Conservation (phyloP, 306 rosid genomes). For the Potentilla sterilis region DNA sequence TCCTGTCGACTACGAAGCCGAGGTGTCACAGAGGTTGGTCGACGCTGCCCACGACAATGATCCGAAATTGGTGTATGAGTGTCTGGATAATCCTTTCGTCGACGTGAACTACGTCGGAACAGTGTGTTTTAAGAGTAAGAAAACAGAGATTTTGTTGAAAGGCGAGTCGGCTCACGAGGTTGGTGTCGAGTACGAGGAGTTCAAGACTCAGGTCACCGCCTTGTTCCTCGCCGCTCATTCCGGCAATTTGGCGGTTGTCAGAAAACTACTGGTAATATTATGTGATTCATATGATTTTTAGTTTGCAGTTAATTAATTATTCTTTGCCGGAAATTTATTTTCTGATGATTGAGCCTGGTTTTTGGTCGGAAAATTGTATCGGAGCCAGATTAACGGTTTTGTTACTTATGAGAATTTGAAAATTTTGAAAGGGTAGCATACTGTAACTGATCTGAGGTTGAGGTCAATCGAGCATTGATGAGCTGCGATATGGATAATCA, state of each 20-base stretch:
- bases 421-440: neutral
- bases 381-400: neutral
- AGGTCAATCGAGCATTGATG: neutral
- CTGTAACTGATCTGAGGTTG: neutral
- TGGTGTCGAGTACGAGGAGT: slow-evolving; percentile 47
- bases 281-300: neutral
- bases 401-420: neutral
- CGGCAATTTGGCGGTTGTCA: slow-evolving; percentile 46
- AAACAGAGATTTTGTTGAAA: slow-evolving; percentile 46
- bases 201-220: slow-evolving; percentile 63
- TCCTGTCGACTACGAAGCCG: slow-evolving; percentile 47
- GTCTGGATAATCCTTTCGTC: slow-evolving; percentile 33
- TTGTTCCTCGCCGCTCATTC: slow-evolving; percentile 59
- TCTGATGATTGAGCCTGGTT: neutral
- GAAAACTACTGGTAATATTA: slow-evolving; percentile 46
- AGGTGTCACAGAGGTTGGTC: slow-evolving; percentile 49
- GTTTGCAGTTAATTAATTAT: neutral
- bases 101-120: slow-evolving; percentile 69
- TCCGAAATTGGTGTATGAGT: slow-evolving; percentile 27
- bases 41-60: slow-evolving; percentile 45
- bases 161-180: slow-evolving; percentile 56
- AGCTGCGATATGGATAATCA: neutral
- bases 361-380: neutral
- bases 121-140: slow-evolving; percentile 47
- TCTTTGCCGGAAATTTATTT: neutral